Evolutionary conservation across 2,329 filamentous ascomycete genomes (phyloP), one percentile per base, ranked within the genome.

Genomic region (Orbilia quercus): DNA sequence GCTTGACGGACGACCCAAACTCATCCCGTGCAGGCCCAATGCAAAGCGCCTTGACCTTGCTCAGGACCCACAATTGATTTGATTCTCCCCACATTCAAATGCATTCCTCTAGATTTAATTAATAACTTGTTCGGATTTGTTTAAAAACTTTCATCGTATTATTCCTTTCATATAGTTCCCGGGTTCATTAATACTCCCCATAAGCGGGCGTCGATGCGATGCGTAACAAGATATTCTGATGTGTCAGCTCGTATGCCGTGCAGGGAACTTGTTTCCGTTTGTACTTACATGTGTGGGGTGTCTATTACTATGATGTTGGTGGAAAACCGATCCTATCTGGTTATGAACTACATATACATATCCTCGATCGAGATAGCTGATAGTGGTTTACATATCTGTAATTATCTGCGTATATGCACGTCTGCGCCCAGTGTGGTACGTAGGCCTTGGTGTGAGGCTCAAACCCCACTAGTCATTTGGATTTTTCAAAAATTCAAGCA

Each of bases 21-120:
- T 20, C 58, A 58, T 71, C 50, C 66, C 57, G 66, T 63, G 45
- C 50, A n/a, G 31, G 48, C 50, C 16, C 25, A 28, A 38, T 36
- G 25, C 38, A 53, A 45, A 44, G 38, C 23, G 44, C 42, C 57
- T 57, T 53, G 62, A 22, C 62, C 50, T 40, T 65, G 50, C 20
- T 28, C 34, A 40, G n/a, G 66, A 63, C 66, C 66, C 66, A 71
- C 66, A 55, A 63, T 40, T 25, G 44, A 44, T 36, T 36, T 34
- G 20, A n/a, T 20, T 14, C 34, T 59, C 66, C 58, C 66, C 66
- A 71, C 66, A 70, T 38, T n/a, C n/a, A n/a, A n/a, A n/a, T n/a
- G n/a, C n/a, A n/a, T n/a, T 63, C 47, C 58, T 42, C 51, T 58
- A 45, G 16, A 51, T 63, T 50, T 18, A 66, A 44, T 71, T 54